Percentiles rank a stretch among this genome's conserved stretches.
phyloP scores from a whole-genome alignment of 345 rosid genomes.

The Moringa oleifera region DNA sequence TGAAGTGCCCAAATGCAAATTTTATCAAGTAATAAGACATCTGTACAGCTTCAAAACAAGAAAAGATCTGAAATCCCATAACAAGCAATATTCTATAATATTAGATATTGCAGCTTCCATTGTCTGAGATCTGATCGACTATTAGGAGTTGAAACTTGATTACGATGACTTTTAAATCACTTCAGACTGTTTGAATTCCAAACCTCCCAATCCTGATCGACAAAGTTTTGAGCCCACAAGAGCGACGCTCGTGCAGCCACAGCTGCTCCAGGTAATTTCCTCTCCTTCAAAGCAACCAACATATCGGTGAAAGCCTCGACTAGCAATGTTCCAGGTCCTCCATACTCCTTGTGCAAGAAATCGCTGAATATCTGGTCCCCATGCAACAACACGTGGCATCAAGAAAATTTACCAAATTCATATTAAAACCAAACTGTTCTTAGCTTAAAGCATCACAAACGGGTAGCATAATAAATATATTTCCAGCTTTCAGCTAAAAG shows the following conservation, averaged over 20 bases:
- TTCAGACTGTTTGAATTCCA: slow-evolving; percentile 24
- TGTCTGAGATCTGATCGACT: neutral
- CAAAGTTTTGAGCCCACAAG: slow-evolving; percentile 36
- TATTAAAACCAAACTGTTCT: slow-evolving; percentile 1
- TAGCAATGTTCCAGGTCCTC: slow-evolving; percentile 42
- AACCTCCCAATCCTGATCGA: slow-evolving; percentile 34
- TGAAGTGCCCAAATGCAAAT: slow-evolving; percentile 11
- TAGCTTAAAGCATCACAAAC: slow-evolving; percentile 2
- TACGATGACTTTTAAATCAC: slow-evolving; percentile 10
- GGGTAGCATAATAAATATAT: slow-evolving; percentile 7
- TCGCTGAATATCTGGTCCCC: slow-evolving; percentile 31
- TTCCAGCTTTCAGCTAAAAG: slow-evolving; percentile 24
- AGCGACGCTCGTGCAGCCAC: slow-evolving; percentile 36
- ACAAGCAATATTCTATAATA: slow-evolving; percentile 6
- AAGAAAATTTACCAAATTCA: neutral
- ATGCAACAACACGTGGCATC: slow-evolving; percentile 11
- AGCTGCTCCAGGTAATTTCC: slow-evolving; percentile 38
- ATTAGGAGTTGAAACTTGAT: neutral
- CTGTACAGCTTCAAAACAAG: slow-evolving; percentile 35
- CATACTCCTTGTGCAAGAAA: slow-evolving; percentile 37
- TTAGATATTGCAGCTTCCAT: slow-evolving; percentile 2
- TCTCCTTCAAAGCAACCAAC: slow-evolving; percentile 33
- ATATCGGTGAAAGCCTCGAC: slow-evolving; percentile 43
- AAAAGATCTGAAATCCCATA: slow-evolving; percentile 20
- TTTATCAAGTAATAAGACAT: slow-evolving; percentile 26